A percentile compares a stretch with the other conserved stretches of the same genome.
Evolutionary conservation across 83 land plant species (phyloP).

Genomic region (Diphasiastrum complanatum): DNA sequence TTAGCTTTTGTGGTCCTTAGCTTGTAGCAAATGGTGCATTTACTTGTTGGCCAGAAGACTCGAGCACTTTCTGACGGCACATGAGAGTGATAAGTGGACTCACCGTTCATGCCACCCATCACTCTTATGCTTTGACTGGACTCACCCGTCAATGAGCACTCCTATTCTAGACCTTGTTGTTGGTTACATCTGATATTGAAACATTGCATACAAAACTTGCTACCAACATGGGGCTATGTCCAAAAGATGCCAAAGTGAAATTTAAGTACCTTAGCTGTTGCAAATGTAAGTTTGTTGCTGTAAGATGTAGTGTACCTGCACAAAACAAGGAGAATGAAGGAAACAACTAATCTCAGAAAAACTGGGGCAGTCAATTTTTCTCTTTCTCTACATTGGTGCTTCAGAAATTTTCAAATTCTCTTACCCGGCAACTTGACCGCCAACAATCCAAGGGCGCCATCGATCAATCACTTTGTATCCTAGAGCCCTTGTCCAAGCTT

Average conservation of each 20-base stretch:
- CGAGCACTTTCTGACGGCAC: no score
- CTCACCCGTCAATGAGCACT: background rate
- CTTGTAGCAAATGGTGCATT: no score
- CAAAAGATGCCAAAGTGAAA: background rate
- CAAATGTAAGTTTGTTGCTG: background rate
- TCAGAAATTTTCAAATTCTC: background rate
- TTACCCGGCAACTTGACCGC: slow-evolving; percentile 5
- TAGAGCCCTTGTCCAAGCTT: background rate
- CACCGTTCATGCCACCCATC: background rate
- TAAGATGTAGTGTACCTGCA: background rate
- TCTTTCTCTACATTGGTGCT: background rate
- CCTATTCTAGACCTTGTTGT: background rate
- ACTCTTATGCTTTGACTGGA: background rate
- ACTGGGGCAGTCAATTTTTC: background rate
- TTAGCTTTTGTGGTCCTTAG: no score
- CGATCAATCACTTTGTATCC: background rate
- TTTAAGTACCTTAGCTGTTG: background rate
- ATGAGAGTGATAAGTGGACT: background rate
- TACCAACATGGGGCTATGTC: background rate
- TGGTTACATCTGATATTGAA: background rate
- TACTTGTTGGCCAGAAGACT: no score
- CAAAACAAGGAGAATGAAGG: background rate
- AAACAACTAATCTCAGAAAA: background rate
- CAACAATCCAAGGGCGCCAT: slow-evolving; percentile 11
- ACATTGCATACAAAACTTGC: background rate